Base-by-base conservation (phyloP, 805 yeast species). In the Nakazawaea peltata region DNA sequence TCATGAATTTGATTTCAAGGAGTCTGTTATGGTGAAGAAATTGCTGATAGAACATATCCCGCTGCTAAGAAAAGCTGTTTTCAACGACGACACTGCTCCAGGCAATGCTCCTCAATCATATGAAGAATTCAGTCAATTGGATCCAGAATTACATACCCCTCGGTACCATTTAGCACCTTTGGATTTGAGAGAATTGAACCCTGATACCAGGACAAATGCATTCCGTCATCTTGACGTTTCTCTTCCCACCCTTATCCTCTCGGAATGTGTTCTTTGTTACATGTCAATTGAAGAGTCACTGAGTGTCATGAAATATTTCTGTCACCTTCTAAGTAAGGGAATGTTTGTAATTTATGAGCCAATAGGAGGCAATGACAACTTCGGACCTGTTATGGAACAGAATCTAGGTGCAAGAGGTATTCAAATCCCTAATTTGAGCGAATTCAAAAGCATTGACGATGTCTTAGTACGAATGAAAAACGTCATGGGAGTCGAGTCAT, bases 231-330 rank as follows among this genome's bases (percentile, higher is more conserved):
- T 69, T 23, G 60, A 66, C 41, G 34, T 46, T 8, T 26, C 47
- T 1, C 26, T 54, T 3, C 83, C 84, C 7, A 81, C 92, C 0
- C 47, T 83, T 12, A 54, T 83, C 2, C 50, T 82, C 14, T 74
- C 84, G 42, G 94, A 82, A 51, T 83, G 92, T 56, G 84, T 84
- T 24, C 57, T 83, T 24, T 83, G 94, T 49, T 82, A 82, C 50
- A 47, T 81, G 41, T 61, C 68, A 4, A 74, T 79, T 1, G 58
- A 57, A 10, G 69, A 67, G 16, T 68, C 80, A 17, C 48, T 54
- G 22, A 31, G 45, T 2, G 65, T 79, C 3, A 41, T 82, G 4
- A 34, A 49, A 2, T 67, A 64, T 47, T 67, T 79, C 57, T 47
- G 45, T 4, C 30, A 41, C 0, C 22, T 32, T n/a, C 47, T 69